Percentiles rank a stretch among this genome's conserved stretches.
Conservation (phyloP, 2,329 filamentous ascomycete genomes). For the Fusarium tanahbumbuense region DNA sequence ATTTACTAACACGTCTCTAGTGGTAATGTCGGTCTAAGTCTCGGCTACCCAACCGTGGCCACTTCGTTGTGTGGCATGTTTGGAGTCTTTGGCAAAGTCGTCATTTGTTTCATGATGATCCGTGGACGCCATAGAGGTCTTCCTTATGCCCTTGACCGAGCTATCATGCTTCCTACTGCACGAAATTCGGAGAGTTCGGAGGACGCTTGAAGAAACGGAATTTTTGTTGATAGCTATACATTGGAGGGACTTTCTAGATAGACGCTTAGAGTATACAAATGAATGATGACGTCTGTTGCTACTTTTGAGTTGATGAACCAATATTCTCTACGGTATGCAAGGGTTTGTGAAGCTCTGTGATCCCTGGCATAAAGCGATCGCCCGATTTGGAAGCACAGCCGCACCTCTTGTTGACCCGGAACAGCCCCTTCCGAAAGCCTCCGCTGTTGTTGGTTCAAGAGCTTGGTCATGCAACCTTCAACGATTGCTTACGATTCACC, state of each 20-base stretch:
- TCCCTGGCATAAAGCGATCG: too few species aligned
- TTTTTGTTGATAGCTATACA: not conserved
- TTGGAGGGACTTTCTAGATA: not conserved
- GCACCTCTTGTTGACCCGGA: too few species aligned
- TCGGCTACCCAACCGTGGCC: conserved; percentile 47
- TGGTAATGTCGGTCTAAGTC: conserved; percentile 50
- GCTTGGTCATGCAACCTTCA: too few species aligned
- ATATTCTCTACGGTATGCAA: too few species aligned
- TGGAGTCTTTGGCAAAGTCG: conserved; percentile 48
- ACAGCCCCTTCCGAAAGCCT: too few species aligned
- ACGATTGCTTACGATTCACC: too few species aligned
- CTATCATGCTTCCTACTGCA: conserved; percentile 45
- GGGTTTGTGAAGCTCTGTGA: too few species aligned
- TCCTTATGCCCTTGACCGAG: conserved; percentile 49
- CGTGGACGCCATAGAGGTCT: conserved; percentile 51
- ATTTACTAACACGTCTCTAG: conserved; percentile 13
- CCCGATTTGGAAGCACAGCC: too few species aligned
- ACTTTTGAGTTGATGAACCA: too few species aligned
- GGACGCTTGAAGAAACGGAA: rapidly evolving
- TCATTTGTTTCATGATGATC: conserved; percentile 52
- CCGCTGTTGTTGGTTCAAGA: too few species aligned
- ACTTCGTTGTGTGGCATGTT: conserved; percentile 48
- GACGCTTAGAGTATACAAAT: too few species aligned
- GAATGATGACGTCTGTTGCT: too few species aligned
- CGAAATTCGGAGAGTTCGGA: not conserved